Evolutionary conservation across 768 basidiomycete species (phyloP), one percentile per base, ranked within the genome.

Genomic region (Phylloporus sp.): DNA sequence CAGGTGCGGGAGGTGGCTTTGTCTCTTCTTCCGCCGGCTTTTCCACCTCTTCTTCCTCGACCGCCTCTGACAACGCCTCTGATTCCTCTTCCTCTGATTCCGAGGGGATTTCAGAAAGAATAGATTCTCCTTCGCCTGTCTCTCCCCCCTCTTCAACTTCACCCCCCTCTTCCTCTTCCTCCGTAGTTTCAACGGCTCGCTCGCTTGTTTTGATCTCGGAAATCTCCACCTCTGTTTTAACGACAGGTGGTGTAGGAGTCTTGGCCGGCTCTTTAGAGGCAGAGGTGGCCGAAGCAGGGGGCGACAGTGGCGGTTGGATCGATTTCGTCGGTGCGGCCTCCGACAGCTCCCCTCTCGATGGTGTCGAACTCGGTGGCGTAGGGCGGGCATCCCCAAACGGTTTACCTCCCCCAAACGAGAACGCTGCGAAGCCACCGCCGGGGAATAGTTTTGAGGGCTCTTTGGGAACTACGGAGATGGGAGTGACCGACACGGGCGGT

Each of bases 141-240:
- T 16, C 49, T 5, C 23, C 58, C n/a, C 34, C 50, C n/a, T 68
- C 59, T 24, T 68, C 68, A 7, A 26, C 29, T 16, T 45, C 28
- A 26, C 15, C 27, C 5, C 61, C 68, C 5, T 60, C 63, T 34
- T 61, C 67, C 11, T 62, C 67, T 6, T 69, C 70, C 8, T 65
- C 71, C n/a, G 15, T 55, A 35, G 28, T 61, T 13, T 68, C 46
- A 27, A 16, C 32, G 6, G 42, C 11, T 15, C 28, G 42, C 28
- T 53, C 53, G 6, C 18, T 48, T 23, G 39, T 7, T 36, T 50
- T 50, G 3, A 12, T 46, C 26, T 56, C 52, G 9, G 46, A 10
- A 22, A 8, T 20, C 46, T 2, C 36, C 2, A 46, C 22, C 12
- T 27, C 50, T 26, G 15, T 12, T 36, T 50, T 34, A 6, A 51